Conservation (phyloP, 192 early-diverging fungal species). For the Phycomyces blakesleeanus region DNA sequence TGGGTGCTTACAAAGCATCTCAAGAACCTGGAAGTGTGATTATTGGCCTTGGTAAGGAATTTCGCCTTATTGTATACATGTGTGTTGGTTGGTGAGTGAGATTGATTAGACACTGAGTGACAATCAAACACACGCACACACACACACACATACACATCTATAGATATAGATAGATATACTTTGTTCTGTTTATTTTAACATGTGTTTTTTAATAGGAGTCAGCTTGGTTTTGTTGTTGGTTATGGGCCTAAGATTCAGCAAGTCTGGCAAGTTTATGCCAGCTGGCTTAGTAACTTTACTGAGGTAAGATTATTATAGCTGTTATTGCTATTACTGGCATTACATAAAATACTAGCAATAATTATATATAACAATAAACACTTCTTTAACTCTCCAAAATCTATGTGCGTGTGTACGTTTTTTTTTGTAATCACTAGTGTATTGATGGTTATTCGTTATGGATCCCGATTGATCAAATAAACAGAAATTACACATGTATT, state of each 20-base stretch:
- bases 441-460: slow-evolving; percentile 13
- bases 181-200: too few species aligned
- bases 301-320: too few species aligned
- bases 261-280: slow-evolving; percentile 43
- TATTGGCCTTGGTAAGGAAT: slow-evolving; percentile 31
- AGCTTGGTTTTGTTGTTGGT: slow-evolving; percentile 25
- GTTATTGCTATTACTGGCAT: too few species aligned
- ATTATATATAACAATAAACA: too few species aligned
- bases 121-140: too few species aligned
- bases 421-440: not conserved
- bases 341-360: too few species aligned
- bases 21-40: slow-evolving; percentile 22
- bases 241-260: slow-evolving; percentile 40
- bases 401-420: not conserved
- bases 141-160: too few species aligned
- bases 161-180: too few species aligned
- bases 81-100: too few species aligned
- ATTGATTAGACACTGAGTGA: too few species aligned
- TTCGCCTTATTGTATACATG: not conserved
- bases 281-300: slow-evolving; percentile 38
- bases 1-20: slow-evolving; percentile 30
- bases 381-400: too few species aligned
- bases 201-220: slow-evolving; percentile 17
- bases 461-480: not conserved
- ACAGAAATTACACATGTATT: too few species aligned